A percentile compares a stretch with the other conserved stretches of the same genome.
phyloP scores from a whole-genome alignment of 495 filamentous ascomycete species.

The Tricharina praecox region DNA sequence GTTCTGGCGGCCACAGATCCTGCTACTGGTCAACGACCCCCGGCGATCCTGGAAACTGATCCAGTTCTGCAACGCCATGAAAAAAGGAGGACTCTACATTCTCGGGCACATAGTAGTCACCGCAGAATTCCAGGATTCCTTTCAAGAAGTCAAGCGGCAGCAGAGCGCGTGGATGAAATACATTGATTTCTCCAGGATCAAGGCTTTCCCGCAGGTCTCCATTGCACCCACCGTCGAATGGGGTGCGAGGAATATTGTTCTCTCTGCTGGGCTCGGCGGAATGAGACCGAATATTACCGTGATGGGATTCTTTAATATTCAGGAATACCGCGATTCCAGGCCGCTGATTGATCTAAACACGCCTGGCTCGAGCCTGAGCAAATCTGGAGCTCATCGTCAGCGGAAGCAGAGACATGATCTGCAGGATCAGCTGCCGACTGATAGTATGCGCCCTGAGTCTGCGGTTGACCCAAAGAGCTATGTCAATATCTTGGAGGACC shows the following conservation, averaged over 20 bases:
- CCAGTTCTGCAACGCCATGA: slow-evolving; percentile 75
- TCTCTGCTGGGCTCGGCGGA: slow-evolving; percentile 70
- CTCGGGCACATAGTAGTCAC: slow-evolving; percentile 77
- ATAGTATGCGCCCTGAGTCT: slow-evolving; percentile 40
- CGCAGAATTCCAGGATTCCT: slow-evolving; percentile 57
- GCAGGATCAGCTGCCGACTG: slow-evolving; percentile 37
- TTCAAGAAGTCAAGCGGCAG: slow-evolving; percentile 65
- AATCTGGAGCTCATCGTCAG: slow-evolving; percentile 23
- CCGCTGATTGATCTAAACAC: slow-evolving; percentile 34
- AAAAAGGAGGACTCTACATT: slow-evolving; percentile 74
- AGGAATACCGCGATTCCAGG: slow-evolving; percentile 45
- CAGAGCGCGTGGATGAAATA: slow-evolving; percentile 71
- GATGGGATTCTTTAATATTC: slow-evolving; percentile 55
- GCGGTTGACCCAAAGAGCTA: slow-evolving; percentile 52
- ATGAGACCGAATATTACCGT: slow-evolving; percentile 84
- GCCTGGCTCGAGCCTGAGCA: too few relatives aligned
- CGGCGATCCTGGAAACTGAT: slow-evolving; percentile 62
- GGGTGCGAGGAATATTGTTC: slow-evolving; percentile 66
- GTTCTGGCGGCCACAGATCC: slow-evolving; percentile 75
- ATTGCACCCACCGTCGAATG: slow-evolving; percentile 70
- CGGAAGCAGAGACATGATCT: slow-evolving; percentile 10
- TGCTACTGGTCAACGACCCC: slow-evolving; percentile 69
- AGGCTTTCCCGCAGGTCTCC: slow-evolving; percentile 74
- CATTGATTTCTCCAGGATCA: slow-evolving; percentile 72
- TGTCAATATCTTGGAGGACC: slow-evolving; percentile 68